Evolutionary conservation across 2,329 filamentous ascomycete species (phyloP), one percentile per base, ranked within the genome.

Genomic region (Colletotrichum neosansevieriae): DNA sequence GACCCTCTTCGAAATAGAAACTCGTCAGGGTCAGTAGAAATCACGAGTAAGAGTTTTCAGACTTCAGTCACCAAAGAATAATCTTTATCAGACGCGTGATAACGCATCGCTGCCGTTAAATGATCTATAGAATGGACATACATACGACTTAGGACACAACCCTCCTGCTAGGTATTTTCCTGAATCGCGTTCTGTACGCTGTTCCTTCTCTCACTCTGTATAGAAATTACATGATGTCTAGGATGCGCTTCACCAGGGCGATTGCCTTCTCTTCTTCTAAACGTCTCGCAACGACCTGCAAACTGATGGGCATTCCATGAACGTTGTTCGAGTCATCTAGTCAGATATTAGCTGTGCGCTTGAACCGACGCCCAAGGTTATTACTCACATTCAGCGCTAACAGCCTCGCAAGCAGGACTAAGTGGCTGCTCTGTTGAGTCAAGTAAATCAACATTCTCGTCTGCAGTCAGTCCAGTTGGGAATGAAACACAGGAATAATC

Each of bases 401-500:
- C 76, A 9, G 70, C 70, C 64, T 77, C 75, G 71, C 83, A 84
- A 0, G 76, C 51, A 0, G 78, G 73, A 1, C 80, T 78, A 10
- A 84, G 65, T 0, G 80, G 78, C 61, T 74, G 61, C 9, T 80
- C 80, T 0, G 58, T 57, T 1, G 76, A 63, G 2, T 72, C 75
- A 3, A 29, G 60, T 13, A 71, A 59, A 54, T 86, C 84, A 7
- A 82, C 56, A 1, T 72, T 70, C 63, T 80, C 78, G 61, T 85
- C 81, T 0, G 80, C 84, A 0, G 32, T 70, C 12, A 83, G 11
- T 0, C 82, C 81, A 0, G 82, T 82, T 0, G 83, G 80, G 66
- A 86, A 85, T 0, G 83, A 84, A 0, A 86, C 76, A 59, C 78
- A 79, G 0, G 83, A 76, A 64, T 85, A 85, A 72, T 86, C 84